phyloP scores from a whole-genome alignment of 176 grass and related monocot genomes.

The Olyra latifolia region DNA sequence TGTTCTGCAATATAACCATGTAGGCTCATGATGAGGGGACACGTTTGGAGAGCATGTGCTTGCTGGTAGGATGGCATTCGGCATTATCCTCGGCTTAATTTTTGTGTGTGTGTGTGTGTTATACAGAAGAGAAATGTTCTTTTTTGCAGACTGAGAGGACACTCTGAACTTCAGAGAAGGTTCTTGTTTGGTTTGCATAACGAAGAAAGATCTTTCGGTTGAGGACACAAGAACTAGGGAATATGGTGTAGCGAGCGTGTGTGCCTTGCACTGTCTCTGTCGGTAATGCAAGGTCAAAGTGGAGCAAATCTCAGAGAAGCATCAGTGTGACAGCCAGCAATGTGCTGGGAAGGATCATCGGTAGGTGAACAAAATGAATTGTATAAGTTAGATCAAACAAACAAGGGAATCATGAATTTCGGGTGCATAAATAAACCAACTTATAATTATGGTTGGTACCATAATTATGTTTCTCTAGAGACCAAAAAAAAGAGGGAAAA shows the following conservation, averaged over 20 bases:
- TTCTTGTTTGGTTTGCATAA: slow-evolving; percentile 39
- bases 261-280: slow-evolving; percentile 37
- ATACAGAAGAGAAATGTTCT: no score
- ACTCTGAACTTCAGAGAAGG: slow-evolving; percentile 39
- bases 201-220: slow-evolving; percentile 23
- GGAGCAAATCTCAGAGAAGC: slow-evolving; percentile 34
- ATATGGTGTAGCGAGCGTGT: slow-evolving; percentile 6
- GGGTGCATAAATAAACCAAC: neutral
- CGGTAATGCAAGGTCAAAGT: no score
- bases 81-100: no score
- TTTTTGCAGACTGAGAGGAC: neutral
- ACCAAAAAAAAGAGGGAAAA: neutral
- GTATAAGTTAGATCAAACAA: slow-evolving; percentile 24
- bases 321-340: slow-evolving; percentile 9
- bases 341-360: slow-evolving; percentile 32
- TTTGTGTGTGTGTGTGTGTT: no score
- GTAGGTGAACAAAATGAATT: slow-evolving; percentile 9
- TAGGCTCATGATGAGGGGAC: slow-evolving; percentile 18
- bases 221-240: slow-evolving; percentile 15
- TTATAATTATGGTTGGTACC: neutral
- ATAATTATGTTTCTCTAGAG: neutral
- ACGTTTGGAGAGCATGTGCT: slow-evolving; percentile 36
- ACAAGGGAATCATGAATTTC: neutral
- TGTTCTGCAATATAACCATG: slow-evolving; percentile 28
- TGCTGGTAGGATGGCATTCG: slow-evolving; percentile 34